Base-by-base conservation (phyloP, 1,284 basidiomycete species). In the Boletus austroedulis region DNA sequence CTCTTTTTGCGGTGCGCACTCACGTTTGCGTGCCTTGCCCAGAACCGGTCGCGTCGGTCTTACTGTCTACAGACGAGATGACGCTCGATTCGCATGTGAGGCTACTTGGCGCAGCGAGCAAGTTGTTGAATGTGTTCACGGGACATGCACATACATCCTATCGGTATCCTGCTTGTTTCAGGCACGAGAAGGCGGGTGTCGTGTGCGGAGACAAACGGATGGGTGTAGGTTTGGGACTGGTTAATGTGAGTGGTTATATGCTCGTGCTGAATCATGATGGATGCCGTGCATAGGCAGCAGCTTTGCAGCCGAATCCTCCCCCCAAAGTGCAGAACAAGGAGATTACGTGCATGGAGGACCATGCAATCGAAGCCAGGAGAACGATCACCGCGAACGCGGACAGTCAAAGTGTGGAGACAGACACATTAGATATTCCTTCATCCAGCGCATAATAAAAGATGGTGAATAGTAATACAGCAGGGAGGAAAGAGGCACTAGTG, bases 341-440 rank as follows among this genome's bases (percentile, higher is more conserved):
- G 26, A 86, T 98, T 45, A 90, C 93, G 15, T 97, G 94, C 92
- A 87, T 92, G 2, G 94, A 96, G 72, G 83, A 90, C 63, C 89
- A 94, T 74, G 93, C 92, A 5, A 82, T 79, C n/a, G 87, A 92
- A 58, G 80, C 85, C 2, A 83, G 84, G 34, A 91, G 95, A 72
- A 82, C 96, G 81, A 77, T 95, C 50, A 95, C 94, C 11, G 86
- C 92, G 3, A 92, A 91, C 64, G 90, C 90, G 17, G 24, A 86
- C 84, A 2, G 88, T 88, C 55, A 93, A 92, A 70, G 83, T 94
- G 14, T 95, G 92, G 43, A 45, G 43, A 45, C 43, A 45, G 24
- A 75, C 76, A 46, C 50, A 15, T 26, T 9, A 53, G 34, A n/a
- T n/a, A n/a, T n/a, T n/a, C n/a, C n/a, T n/a, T n/a, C n/a, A n/a